Evolutionary conservation across 2,329 filamentous ascomycete genomes (phyloP), one percentile per base, ranked within the genome.

Genomic region (Nemania sp.): DNA sequence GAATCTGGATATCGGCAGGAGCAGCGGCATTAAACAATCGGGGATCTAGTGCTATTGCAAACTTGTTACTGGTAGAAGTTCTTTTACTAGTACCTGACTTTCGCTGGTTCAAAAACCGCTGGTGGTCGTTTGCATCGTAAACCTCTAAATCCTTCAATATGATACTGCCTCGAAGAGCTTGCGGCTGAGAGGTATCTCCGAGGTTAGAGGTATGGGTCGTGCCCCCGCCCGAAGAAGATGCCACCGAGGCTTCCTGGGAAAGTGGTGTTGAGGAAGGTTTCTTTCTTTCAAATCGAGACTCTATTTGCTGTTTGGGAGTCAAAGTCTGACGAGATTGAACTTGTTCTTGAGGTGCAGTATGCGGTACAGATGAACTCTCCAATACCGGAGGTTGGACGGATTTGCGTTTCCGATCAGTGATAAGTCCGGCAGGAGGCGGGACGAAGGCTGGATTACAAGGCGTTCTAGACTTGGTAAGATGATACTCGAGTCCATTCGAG

Each of bases 401-500:
- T 59, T 62, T 54, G 6, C 49, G 64, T 61, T 55, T 72, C 18
- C 65, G 72, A 13, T 54, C 47, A 10, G 75, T 72, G 22, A 67
- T 66, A 43, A 67, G 68, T 52, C 70, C 72, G 7, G 70, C 67
- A 5, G 76, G 66, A 13, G 69, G 67, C 26, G 80, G 76, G 18
- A 80, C 76, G 55, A 80, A 85, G 63, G 76, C 74, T 1, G 86
- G 83, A 70, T 89, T 89, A 73, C 87, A 89, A 15, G 81, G 24
- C 3, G 84, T 85, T 66, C 80, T 80, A 0, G 87, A 86, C 72
- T 88, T 89, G 38, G 83, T 84, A 15, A 85, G 77, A 69, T 89
- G 87, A 73, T 89, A 89, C 58, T 88, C 86, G 18, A 89, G 78
- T 0, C 87, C 87, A 53, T 87, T 79, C 38, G 85, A 80, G 59